Conservation (phyloP, 106 monocot genomes). For the Platanthera zijinensis region DNA sequence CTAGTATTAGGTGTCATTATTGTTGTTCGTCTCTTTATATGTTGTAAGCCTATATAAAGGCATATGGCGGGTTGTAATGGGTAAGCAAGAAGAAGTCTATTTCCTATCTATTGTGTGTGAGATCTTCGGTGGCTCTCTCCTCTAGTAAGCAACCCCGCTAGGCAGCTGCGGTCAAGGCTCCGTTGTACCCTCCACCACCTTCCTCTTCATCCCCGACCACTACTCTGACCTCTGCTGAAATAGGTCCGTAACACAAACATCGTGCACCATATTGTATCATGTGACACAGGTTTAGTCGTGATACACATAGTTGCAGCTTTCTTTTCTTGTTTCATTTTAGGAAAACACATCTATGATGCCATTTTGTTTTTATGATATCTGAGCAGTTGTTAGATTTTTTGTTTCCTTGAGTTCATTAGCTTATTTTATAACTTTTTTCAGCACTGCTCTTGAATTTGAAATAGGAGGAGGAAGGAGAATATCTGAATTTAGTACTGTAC, state of each 20-base stretch:
- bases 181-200: too few relatives aligned
- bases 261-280: neutral
- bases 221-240: too few relatives aligned
- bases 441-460: slow-evolving; percentile 85
- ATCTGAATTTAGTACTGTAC: slow-evolving; percentile 74
- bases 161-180: too few relatives aligned
- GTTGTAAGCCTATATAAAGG: too few relatives aligned
- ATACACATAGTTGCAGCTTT: neutral
- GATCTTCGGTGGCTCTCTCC: too few relatives aligned
- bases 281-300: neutral
- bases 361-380: neutral
- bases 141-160: too few relatives aligned
- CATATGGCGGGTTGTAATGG: too few relatives aligned
- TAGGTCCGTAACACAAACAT: neutral
- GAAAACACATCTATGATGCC: neutral
- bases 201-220: too few relatives aligned
- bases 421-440: slow-evolving; percentile 25
- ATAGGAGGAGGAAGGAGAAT: slow-evolving; percentile 90
- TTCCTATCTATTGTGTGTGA: too few relatives aligned
- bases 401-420: neutral
- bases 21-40: too few relatives aligned
- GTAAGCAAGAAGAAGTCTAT: too few relatives aligned
- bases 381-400: neutral
- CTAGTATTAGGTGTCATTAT: too few relatives aligned
- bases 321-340: neutral